Evolutionary conservation across 2,329 filamentous ascomycete species (phyloP).

Genomic region (Apiospora hydei): DNA sequence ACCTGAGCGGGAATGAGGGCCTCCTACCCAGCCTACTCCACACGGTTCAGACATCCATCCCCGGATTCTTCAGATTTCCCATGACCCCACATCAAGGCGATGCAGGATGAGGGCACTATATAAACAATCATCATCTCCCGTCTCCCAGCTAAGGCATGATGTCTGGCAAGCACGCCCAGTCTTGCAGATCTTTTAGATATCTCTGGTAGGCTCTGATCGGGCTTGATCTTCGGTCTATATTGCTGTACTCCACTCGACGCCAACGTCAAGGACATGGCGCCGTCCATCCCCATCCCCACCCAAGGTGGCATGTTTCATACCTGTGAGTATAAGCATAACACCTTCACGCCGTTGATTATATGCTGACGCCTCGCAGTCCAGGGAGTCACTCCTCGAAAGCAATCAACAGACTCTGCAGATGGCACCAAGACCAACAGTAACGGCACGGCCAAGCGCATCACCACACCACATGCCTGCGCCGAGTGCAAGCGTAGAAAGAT

Average conservation of each 20-base stretch:
- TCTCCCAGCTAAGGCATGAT: neutral
- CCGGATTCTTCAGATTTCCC: constrained; percentile 20
- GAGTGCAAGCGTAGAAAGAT: constrained; percentile 80
- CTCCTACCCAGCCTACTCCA: constrained; percentile 22
- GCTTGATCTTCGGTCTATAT: neutral
- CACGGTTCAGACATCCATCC: constrained; percentile 5
- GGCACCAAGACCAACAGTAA: constrained; percentile 41
- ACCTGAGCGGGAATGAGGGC: constrained; percentile 24
- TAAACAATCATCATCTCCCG: constrained; percentile 10
- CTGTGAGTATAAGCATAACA: constrained; percentile 39
- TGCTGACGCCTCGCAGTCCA: constrained; percentile 45
- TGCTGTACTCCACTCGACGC: neutral
- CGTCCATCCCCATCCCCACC: constrained; percentile 54
- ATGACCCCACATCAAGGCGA: neutral
- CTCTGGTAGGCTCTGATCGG: constrained; percentile 22
- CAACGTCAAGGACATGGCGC: constrained; percentile 45
- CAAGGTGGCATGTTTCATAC: constrained; percentile 62
- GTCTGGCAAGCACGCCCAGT: neutral
- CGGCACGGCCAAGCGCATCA: constrained; percentile 43
- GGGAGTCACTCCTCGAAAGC: constrained; percentile 59
- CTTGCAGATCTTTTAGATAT: constrained; percentile 6
- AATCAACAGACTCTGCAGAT: constrained; percentile 50
- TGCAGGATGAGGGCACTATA: neutral
- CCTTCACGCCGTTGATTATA: neutral
- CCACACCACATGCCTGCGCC: constrained; percentile 50